Evolutionary conservation across 805 yeast genomes (phyloP).

Genomic region (Saccharomyces eubayanus): DNA sequence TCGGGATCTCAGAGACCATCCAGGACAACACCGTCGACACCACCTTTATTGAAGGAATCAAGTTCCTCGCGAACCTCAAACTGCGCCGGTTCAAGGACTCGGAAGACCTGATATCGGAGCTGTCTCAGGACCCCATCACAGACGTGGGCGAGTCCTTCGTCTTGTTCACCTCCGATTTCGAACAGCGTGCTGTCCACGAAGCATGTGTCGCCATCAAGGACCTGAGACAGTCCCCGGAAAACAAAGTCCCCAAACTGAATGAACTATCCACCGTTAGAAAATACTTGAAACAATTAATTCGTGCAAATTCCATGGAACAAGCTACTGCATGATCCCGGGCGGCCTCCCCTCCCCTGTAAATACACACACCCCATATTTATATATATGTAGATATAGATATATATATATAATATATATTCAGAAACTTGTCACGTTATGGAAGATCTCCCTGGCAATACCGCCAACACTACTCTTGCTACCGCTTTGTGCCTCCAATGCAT

Average conservation of each 20-base stretch:
- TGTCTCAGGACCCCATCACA: constrained; percentile 13
- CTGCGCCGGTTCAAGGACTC: constrained; percentile 41
- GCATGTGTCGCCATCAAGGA: constrained; percentile 37
- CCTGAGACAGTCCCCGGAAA: constrained; percentile 36
- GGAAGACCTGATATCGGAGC: not conserved
- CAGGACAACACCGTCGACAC: constrained; percentile 52
- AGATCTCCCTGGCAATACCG: constrained; percentile 1
- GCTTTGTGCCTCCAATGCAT: constrained; percentile 7
- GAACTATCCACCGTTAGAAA: constrained; percentile 32
- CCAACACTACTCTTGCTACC: not conserved
- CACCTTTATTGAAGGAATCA: constrained; percentile 57
- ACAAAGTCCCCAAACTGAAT: constrained; percentile 26
- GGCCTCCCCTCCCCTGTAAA: not conserved
- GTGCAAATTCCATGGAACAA: constrained; percentile 9
- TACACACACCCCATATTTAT: not conserved
- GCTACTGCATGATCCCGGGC: not conserved
- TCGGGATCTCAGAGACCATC: constrained; percentile 68
- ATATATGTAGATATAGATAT: not conserved
- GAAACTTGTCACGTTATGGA: constrained; percentile 4
- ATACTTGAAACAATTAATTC: constrained; percentile 24
- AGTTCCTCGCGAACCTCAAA: constrained; percentile 62
- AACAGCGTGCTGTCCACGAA: constrained; percentile 33
- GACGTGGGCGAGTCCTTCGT: constrained; percentile 39
- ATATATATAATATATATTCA: not conserved
- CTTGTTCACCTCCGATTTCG: constrained; percentile 40